A percentile compares a stretch with the other conserved stretches of the same genome.
Evolutionary conservation across 2,329 filamentous ascomycete genomes (phyloP).

Genomic region (Penicillium sp.): DNA sequence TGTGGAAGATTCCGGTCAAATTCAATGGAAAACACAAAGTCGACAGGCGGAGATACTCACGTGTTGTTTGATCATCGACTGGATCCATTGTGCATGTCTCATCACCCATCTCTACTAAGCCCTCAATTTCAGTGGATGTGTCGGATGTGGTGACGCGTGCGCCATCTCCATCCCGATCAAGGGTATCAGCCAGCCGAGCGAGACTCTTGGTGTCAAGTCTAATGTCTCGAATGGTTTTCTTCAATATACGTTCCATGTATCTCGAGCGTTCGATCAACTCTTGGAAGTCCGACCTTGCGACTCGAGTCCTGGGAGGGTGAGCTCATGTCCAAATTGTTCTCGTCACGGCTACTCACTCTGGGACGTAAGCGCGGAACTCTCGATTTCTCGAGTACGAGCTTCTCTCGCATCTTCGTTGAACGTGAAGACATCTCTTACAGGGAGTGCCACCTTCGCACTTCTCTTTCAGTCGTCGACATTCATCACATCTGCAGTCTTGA

Average conservation of each 20-base stretch:
- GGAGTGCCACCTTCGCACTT: constrained; percentile 7
- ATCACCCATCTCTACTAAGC: constrained; percentile 9
- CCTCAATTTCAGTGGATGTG: constrained; percentile 5
- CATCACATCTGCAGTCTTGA: constrained; percentile 2
- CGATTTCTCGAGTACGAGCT: neutral
- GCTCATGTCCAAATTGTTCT: neutral
- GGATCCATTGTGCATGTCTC: constrained; percentile 16
- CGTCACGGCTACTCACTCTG: neutral
- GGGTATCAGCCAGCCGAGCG: constrained; percentile 6
- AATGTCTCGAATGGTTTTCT: constrained; percentile 10
- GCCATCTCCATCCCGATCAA: constrained; percentile 6
- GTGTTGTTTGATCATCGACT: constrained; percentile 10
- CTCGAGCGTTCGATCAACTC: constrained; percentile 11
- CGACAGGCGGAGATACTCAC: neutral
- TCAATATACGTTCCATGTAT: constrained; percentile 17
- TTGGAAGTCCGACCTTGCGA: constrained; percentile 8
- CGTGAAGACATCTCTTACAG: constrained; percentile 11
- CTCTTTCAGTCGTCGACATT: constrained; percentile 6
- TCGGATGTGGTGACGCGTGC: constrained; percentile 1
- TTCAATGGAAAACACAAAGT: no score
- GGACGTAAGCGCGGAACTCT: neutral
- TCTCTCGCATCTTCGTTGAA: constrained; percentile 11
- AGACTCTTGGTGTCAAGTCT: constrained; percentile 12
- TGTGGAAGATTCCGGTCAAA: neutral
- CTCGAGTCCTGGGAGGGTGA: constrained; percentile 7